Evolutionary conservation across 441 rosid genomes (phyloP), one percentile per base, ranked within the genome.

Genomic region (Gossypium aridum): DNA sequence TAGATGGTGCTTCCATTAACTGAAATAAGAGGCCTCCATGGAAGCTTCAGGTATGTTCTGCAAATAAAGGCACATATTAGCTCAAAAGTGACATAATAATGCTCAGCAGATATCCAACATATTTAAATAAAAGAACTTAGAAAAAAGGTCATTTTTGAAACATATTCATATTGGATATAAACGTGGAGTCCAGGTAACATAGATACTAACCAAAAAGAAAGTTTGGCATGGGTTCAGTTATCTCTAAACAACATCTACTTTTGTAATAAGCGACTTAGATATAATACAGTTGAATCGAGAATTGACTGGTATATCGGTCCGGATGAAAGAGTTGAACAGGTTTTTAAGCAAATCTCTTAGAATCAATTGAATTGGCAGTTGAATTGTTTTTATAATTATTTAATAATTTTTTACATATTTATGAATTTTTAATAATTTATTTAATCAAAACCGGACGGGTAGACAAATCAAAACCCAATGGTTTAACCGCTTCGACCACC

Each of bases 31-130:
- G 96, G 96, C 79, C 81, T 87, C 97, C 97, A 90, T 2, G 95
- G 98, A 79, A 93, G 89, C 80, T 82, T 90, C 69, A 93, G 85
- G 90, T 83, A 87, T 55, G 95, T 93, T 81, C 98, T 93, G 89
- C 79, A 83, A 70, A 75, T 78, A 76, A 37, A 72, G 59, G 78
- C 10, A 17, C 22, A 78, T 0, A 37, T 7, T 16, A n/a, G 34
- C 26, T 76, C 57, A 75, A 63, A 72, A 72, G 22, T 43, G 25
- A 23, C 31, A 59, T 14, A 39, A 14, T 13, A 14, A 23, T 22
- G 45, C 43, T 0, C 43, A n/a, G 5, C 12, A 16, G 26, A 70
- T 70, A 70, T 26, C 60, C 61, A 28, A 51, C 17, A n/a, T 51
- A 51, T 51, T 37, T 37, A 37, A 37, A 37, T 37, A 4, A 13